These are phyloP conservation scores for Dactylellina cionopaga DNA, from an alignment of 2,329 filamentous ascomycete genomes.

Conservation along the genomic window DNA sequence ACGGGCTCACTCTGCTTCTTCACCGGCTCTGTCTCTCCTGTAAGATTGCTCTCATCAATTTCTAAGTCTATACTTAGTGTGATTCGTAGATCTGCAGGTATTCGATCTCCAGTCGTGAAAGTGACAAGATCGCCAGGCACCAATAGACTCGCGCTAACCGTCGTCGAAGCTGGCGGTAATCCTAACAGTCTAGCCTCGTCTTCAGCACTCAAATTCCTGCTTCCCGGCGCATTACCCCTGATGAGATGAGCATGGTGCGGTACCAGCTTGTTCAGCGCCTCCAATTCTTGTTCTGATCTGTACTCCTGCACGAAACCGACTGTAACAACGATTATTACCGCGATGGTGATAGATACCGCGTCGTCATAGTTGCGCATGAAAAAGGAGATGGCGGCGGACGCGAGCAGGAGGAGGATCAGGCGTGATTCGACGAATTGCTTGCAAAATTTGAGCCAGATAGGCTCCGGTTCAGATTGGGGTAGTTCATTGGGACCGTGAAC, in stretches of 20 bases:
- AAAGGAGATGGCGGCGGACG: constrained; percentile 86
- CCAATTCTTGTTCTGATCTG: constrained; percentile 94
- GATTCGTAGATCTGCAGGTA: constrained; percentile 94
- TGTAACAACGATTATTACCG: constrained; percentile 94
- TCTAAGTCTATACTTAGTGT: constrained; percentile 88
- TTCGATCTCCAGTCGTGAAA: constrained; percentile 94
- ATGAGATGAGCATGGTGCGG: constrained; percentile 97
- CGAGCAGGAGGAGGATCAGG: constrained; percentile 88
- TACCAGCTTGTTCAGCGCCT: constrained; percentile 90
- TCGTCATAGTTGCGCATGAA: constrained; percentile 94
- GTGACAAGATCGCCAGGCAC: constrained; percentile 93
- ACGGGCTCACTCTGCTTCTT: constrained; percentile 68
- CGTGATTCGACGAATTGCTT: constrained; percentile 94
- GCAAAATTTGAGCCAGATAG: constrained; percentile 91
- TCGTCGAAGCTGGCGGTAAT: constrained; percentile 71
- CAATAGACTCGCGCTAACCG: constrained; percentile 84
- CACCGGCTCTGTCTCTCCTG: constrained; percentile 94
- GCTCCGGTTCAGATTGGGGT: constrained; percentile 90
- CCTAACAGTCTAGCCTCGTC: constrained; percentile 53
- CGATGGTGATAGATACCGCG: constrained; percentile 92
- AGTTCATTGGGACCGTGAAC: constrained; percentile 92
- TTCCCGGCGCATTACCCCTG: constrained; percentile 68
- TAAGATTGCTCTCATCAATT: constrained; percentile 96
- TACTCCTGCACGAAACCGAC: constrained; percentile 99
- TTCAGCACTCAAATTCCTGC: constrained; percentile 50